Evolutionary conservation across 1,139 yeast species (phyloP).

Genomic region (Candida tunisiensis): DNA sequence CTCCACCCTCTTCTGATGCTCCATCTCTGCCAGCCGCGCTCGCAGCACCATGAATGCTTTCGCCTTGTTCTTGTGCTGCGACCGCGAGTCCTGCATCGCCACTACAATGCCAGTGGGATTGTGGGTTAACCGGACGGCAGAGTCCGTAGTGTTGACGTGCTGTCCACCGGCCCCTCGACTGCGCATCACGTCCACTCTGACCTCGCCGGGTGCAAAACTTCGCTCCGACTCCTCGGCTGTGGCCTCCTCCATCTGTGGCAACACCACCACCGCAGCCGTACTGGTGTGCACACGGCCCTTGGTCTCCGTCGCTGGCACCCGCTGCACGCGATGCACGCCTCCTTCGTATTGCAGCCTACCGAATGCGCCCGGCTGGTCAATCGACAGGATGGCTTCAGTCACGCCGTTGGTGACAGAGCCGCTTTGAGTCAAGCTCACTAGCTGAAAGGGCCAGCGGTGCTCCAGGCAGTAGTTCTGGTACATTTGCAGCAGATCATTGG

Average conservation of each 20-base stretch:
- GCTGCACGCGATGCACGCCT: conserved; percentile 92
- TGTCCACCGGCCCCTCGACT: conserved; percentile 98
- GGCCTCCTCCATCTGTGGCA: conserved; percentile 63
- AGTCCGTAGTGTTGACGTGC: conserved; percentile 95
- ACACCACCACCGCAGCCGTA: conserved; percentile 86
- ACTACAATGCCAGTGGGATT: conserved; percentile 84
- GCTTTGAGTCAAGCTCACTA: conserved; percentile 35
- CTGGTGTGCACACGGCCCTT: conserved; percentile 94
- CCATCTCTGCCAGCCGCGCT: conserved; percentile 71
- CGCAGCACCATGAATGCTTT: conserved; percentile 74
- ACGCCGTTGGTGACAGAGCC: conserved; percentile 61
- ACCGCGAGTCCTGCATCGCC: conserved; percentile 85
- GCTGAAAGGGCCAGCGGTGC: conserved; percentile 47
- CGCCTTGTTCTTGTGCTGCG: conserved; percentile 93
- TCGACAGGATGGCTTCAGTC: conserved; percentile 58
- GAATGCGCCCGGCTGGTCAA: conserved; percentile 67
- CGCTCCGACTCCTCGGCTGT: conserved; percentile 52
- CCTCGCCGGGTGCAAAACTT: conserved; percentile 71
- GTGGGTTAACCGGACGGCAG: conserved; percentile 89
- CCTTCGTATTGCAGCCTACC: conserved; percentile 66
- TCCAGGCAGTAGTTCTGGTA: conserved; percentile 53
- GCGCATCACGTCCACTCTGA: conserved; percentile 87
- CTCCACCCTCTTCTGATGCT: conserved; percentile 44
- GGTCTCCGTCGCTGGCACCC: conserved; percentile 85
- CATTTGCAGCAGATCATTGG: conserved; percentile 69